These are phyloP conservation scores for Alternaria longipes DNA, from an alignment of 2,329 filamentous ascomycete species.

Conservation along the genomic window DNA sequence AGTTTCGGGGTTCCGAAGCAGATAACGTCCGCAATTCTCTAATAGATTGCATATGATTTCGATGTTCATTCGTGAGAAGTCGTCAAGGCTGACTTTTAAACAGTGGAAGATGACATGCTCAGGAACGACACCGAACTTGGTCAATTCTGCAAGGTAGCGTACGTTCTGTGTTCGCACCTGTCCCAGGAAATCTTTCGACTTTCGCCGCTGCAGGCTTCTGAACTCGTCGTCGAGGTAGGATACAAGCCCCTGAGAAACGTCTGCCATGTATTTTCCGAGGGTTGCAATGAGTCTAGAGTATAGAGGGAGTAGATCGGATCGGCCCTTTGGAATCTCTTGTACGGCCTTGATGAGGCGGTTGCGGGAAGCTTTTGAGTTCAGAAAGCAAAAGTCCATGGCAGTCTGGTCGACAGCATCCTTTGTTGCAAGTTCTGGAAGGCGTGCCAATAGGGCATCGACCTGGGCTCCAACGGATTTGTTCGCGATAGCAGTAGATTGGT, in stretches of 20 bases:
- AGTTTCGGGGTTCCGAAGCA: constrained; percentile 91
- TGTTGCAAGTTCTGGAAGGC: constrained; percentile 88
- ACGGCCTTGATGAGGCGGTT: constrained; percentile 93
- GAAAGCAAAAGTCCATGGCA: constrained; percentile 95
- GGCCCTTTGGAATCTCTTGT: constrained; percentile 93
- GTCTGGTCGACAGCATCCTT: constrained; percentile 93
- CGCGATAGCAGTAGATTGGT: constrained; percentile 90
- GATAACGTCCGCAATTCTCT: constrained; percentile 94
- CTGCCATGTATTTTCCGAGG: constrained; percentile 90
- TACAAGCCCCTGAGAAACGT: constrained; percentile 90
- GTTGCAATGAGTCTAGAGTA: constrained; percentile 95
- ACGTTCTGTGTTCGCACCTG: constrained; percentile 94
- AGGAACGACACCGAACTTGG: constrained; percentile 96
- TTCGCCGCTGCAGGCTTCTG: constrained; percentile 92
- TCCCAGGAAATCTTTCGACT: constrained; percentile 96
- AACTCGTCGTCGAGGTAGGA: constrained; percentile 96
- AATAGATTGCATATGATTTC: constrained; percentile 96
- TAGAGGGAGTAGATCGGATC: constrained; percentile 86
- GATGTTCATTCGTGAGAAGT: constrained; percentile 98
- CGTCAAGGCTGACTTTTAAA: constrained; percentile 94
- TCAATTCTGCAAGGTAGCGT: constrained; percentile 95
- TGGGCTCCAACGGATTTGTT: constrained; percentile 98
- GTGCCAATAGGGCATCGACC: constrained; percentile 86
- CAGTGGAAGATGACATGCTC: constrained; percentile 99
- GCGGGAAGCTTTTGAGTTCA: constrained; percentile 97